Conservation (phyloP, 2,329 filamentous ascomycete genomes). For the Paecilomyces sp. region DNA sequence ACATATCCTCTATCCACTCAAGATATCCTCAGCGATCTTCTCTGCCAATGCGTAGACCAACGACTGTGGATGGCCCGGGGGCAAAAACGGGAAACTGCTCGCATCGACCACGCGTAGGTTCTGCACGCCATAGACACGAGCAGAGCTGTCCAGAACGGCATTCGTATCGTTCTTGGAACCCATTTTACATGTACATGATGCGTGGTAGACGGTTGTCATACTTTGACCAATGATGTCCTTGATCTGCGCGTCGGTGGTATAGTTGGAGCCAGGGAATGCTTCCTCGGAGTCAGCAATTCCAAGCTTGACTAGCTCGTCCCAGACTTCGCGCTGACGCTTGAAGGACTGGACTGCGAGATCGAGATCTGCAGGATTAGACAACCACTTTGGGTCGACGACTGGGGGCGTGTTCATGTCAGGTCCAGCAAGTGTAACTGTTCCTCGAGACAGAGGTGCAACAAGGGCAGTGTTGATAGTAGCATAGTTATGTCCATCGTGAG, state of each 20-base stretch:
- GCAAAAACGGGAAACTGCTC: slow-evolving; percentile 23
- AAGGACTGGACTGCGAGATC: slow-evolving; percentile 39
- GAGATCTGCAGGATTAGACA: slow-evolving; percentile 36
- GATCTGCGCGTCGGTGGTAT: slow-evolving; percentile 39
- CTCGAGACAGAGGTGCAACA: slow-evolving; percentile 36
- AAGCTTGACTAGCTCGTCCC: slow-evolving; percentile 18
- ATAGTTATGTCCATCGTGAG: slow-evolving; percentile 27
- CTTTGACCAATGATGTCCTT: slow-evolving; percentile 24
- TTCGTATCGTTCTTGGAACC: slow-evolving; percentile 19
- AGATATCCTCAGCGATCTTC: slow-evolving; percentile 28
- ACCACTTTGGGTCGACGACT: slow-evolving; percentile 42
- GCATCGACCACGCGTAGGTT: slow-evolving; percentile 29
- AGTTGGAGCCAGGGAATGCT: slow-evolving; percentile 28
- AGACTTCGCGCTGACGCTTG: slow-evolving; percentile 36
- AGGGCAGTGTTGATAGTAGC: slow-evolving; percentile 25
- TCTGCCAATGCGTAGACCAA: slow-evolving; percentile 34
- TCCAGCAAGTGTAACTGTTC: slow-evolving; percentile 37
- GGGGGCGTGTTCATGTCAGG: slow-evolving; percentile 30
- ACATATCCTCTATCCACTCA: neutral
- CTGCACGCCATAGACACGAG: slow-evolving; percentile 21
- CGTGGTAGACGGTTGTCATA: slow-evolving; percentile 28
- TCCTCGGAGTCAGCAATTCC: slow-evolving; percentile 28
- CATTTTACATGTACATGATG: slow-evolving; percentile 30
- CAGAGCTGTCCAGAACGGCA: slow-evolving; percentile 25
- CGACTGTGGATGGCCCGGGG: slow-evolving; percentile 35